Evolutionary conservation across 306 rosid genomes (phyloP).

Genomic region (Rosa multiflora): DNA sequence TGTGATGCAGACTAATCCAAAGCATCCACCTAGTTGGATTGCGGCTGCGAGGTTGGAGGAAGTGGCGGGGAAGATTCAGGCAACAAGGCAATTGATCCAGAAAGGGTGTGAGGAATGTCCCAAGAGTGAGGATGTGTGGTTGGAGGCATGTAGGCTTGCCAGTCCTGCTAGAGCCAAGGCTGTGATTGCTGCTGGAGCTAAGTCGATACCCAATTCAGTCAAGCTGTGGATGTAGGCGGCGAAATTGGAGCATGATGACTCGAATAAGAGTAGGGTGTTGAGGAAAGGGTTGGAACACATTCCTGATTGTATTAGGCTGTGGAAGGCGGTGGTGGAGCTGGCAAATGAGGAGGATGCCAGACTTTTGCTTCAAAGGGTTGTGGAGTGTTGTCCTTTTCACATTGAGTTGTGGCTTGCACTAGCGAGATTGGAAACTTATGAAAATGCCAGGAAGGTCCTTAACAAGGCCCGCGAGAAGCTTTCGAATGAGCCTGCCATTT

Average conservation of each 20-base stretch:
- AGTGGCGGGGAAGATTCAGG: slow-evolving; percentile 82
- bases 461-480: slow-evolving; percentile 80
- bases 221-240: slow-evolving; percentile 90
- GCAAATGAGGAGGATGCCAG: slow-evolving; percentile 87
- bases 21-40: slow-evolving; percentile 91
- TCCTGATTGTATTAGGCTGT: slow-evolving; percentile 85
- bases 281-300: slow-evolving; percentile 85
- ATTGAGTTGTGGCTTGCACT: slow-evolving; percentile 91
- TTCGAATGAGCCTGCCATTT: slow-evolving; percentile 82
- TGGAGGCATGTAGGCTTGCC: slow-evolving; percentile 85
- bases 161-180: slow-evolving; percentile 88
- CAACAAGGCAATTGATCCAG: slow-evolving; percentile 72
- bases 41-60: slow-evolving; percentile 90
- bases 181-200: slow-evolving; percentile 73
- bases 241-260: slow-evolving; percentile 71
- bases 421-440: slow-evolving; percentile 86
- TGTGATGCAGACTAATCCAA: slow-evolving; percentile 81
- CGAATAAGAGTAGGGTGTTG: slow-evolving; percentile 67
- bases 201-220: slow-evolving; percentile 74
- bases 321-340: slow-evolving; percentile 96
- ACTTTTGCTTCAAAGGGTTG: slow-evolving; percentile 81
- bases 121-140: slow-evolving; percentile 85
- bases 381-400: slow-evolving; percentile 85
- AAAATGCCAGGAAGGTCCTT: slow-evolving; percentile 76
- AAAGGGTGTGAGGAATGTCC: slow-evolving; percentile 93